phyloP scores from a whole-genome alignment of 2,329 filamentous ascomycete genomes.

The Xylariaceae sp. region DNA sequence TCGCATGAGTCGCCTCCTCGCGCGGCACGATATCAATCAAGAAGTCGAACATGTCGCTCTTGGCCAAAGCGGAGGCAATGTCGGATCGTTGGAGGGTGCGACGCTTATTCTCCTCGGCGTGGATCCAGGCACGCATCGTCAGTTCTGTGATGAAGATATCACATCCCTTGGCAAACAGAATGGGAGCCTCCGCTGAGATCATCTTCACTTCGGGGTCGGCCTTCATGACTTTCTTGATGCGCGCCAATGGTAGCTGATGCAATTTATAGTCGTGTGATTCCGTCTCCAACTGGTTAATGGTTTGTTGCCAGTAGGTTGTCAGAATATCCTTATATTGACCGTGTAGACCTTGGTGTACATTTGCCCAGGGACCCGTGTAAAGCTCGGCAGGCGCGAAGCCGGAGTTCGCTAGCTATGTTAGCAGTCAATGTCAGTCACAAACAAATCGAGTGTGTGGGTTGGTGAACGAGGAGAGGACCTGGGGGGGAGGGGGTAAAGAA shows the following conservation, averaged over 20 bases:
- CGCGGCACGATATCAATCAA: conserved; percentile 97
- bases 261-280: conserved; percentile 99
- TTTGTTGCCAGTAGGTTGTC: conserved; percentile 99
- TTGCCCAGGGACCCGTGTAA: conserved; percentile 94
- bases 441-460: conserved; percentile 13
- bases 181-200: conserved; percentile 98
- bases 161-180: conserved; percentile 96
- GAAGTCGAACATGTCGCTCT: conserved; percentile 99
- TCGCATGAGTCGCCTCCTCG: conserved; percentile 89
- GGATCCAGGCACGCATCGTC: conserved; percentile 99
- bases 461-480: conserved; percentile 27
- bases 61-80: conserved; percentile 92
- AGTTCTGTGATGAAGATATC: conserved; percentile 99
- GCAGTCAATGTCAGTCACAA: conserved; percentile 30
- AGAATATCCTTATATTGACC: conserved; percentile 96
- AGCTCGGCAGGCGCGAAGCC: conserved; percentile 92
- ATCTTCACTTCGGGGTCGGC: conserved; percentile 99
- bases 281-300: conserved; percentile 91
- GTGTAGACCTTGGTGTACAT: conserved; percentile 94
- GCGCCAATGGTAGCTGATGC: conserved; percentile 93
- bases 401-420: conserved; percentile 77
- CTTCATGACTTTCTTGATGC: conserved; percentile 99
- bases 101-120: conserved; percentile 98
- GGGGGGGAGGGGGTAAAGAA: background rate
- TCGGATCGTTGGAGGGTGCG: conserved; percentile 94